Evolutionary conservation across 2,329 filamentous ascomycete species (phyloP), one percentile per base, ranked within the genome.

Genomic region (Neofusicoccum ribis): DNA sequence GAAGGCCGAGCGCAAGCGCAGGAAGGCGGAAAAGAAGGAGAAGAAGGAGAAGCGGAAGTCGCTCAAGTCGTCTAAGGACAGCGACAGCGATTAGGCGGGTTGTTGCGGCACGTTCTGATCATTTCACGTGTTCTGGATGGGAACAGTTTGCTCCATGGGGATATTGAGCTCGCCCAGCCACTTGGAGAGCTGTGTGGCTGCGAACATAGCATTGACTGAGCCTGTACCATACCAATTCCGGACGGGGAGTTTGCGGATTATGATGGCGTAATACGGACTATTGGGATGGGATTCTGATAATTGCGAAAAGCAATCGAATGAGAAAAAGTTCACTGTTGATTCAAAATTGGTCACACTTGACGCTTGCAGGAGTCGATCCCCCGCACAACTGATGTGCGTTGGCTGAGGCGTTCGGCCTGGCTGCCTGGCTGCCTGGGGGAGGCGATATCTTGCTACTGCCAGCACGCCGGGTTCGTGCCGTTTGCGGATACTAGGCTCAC

Each of bases 1-100:
- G 70, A 79, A 79, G 72, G 80, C 80, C 5, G 80, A 82, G 72
- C 78, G 80, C 65, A 82, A 82, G 73, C 74, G 88, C 79, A 88
- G 89, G 81, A 92, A 92, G 85, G 95, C 91, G 84, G 87, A 89
- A 72, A 91, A 91, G 82, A 88, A 93, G 85, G 89, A 91, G 76
- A 89, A 92, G 41, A 89, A 90, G 73, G 89, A 92, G 81, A 89
- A 88, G 15, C 80, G 88, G 31, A 89, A 91, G 78, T 68, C 68
- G 20, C 49, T 47, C 20, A 63, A 62, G 64, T 65, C 63, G 23
- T 27, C 52, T n/a, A 63, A 62, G 49, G 64, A 66, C 59, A 63
- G 58, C 36, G 64, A 66, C 58, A 66, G 58, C 64, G 64, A 66
- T 14, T 66, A 50, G 39, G 36, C n/a, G 3, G 23, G 5, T 15